Evolutionary conservation across 345 rosid species (phyloP).

Genomic region (Eucalyptus curtisii): DNA sequence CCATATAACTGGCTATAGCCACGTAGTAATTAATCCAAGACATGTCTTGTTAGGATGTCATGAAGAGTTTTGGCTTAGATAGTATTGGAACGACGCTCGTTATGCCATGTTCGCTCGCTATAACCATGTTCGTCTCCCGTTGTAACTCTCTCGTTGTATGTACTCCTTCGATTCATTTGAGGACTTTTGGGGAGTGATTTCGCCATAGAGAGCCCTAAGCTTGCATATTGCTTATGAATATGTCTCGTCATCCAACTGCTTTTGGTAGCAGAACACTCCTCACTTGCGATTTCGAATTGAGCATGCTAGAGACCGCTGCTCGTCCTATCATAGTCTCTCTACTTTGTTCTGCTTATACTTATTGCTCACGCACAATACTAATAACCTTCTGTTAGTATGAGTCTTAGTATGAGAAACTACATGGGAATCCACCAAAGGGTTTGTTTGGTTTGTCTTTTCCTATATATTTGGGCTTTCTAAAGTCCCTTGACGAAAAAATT

Average conservation of each 20-base stretch:
- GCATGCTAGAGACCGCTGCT: neutral
- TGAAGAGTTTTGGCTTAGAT: no score
- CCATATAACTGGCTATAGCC: no score
- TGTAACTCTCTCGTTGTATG: neutral
- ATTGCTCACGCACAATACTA: rapidly evolving
- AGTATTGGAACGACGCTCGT: no score
- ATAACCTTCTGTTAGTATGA: neutral
- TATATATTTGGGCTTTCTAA: no score
- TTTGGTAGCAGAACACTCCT: rapidly evolving
- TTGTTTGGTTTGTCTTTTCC: rapidly evolving
- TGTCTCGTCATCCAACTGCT: no score
- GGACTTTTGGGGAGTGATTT: neutral
- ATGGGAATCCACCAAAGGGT: neutral
- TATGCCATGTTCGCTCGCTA: no score
- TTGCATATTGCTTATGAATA: neutral
- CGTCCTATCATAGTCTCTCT: rapidly evolving
- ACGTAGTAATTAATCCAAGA: no score
- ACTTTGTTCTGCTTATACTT: rapidly evolving
- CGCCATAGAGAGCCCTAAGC: neutral
- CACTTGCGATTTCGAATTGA: neutral
- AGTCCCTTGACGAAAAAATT: no score
- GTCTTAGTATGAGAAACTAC: neutral
- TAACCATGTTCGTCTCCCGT: neutral
- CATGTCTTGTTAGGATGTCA: no score
- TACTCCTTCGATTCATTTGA: neutral